A percentile compares a stretch with the other conserved stretches of the same genome.
These are phyloP conservation scores for Chalciporus piperatus DNA, from an alignment of 768 basidiomycete species.

Conservation along the genomic window DNA sequence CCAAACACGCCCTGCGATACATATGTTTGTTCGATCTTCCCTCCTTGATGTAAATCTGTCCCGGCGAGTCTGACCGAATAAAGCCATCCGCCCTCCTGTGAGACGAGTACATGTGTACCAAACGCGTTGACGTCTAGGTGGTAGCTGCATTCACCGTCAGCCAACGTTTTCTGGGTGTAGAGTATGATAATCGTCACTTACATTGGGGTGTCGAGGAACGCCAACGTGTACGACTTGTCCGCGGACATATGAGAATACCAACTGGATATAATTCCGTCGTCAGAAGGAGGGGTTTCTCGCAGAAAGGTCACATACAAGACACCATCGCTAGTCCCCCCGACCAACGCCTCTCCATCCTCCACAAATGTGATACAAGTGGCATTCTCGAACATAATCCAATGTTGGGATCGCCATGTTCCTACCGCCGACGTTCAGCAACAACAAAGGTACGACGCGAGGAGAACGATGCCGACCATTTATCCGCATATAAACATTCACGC, in stretches of 20 bases:
- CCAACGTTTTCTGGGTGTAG: background rate
- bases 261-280: slow-evolving; percentile 31
- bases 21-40: slow-evolving; percentile 53
- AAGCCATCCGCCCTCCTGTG: slow-evolving; percentile 47
- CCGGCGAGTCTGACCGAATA: slow-evolving; percentile 50
- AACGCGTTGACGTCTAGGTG: slow-evolving; percentile 51
- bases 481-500: slow-evolving; percentile 64
- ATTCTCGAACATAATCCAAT: slow-evolving; percentile 61
- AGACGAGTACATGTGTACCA: slow-evolving; percentile 52
- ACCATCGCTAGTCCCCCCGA: slow-evolving; percentile 71
- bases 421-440: slow-evolving; percentile 2
- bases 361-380: slow-evolving; percentile 64
- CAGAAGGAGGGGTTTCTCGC: background rate
- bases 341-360: slow-evolving; percentile 57
- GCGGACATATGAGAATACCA: slow-evolving; percentile 71
- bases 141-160: slow-evolving; percentile 36
- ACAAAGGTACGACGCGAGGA: background rate
- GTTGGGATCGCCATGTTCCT: slow-evolving; percentile 65
- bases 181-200: slow-evolving; percentile 29
- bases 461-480: slow-evolving; percentile 42
- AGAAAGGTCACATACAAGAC: slow-evolving; percentile 48
- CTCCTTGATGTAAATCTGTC: slow-evolving; percentile 41
- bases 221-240: slow-evolving; percentile 57
- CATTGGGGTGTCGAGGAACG: slow-evolving; percentile 60
- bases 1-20: slow-evolving; percentile 35